Conservation (phyloP, 1,284 basidiomycete species). For the Stygiomarasmius scandens region DNA sequence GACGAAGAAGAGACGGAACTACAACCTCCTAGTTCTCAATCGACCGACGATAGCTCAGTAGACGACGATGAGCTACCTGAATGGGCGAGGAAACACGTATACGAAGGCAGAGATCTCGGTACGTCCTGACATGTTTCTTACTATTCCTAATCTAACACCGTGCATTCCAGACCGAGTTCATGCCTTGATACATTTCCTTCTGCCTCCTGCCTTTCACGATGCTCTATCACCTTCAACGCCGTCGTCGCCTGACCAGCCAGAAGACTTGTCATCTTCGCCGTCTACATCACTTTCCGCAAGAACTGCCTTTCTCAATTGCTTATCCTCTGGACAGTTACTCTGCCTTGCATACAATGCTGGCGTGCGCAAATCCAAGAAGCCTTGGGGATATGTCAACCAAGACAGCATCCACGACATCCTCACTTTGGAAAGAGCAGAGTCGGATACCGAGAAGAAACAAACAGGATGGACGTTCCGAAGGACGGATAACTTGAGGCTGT, state of each 20-base stretch:
- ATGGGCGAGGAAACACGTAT: slow-evolving; percentile 69
- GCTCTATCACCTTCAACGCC: slow-evolving; percentile 40
- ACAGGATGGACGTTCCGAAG: slow-evolving; percentile 81
- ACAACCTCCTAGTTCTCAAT: slow-evolving; percentile 14
- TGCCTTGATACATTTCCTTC: slow-evolving; percentile 57
- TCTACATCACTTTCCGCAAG: slow-evolving; percentile 21
- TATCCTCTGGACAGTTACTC: slow-evolving; percentile 79
- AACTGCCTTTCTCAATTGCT: slow-evolving; percentile 50
- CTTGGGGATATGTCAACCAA: slow-evolving; percentile 85
- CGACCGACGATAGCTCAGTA: slow-evolving; percentile 37
- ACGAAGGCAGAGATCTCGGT: slow-evolving; percentile 62
- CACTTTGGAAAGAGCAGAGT: slow-evolving; percentile 54
- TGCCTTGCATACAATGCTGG: slow-evolving; percentile 81
- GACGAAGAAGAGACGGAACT: slow-evolving; percentile 44
- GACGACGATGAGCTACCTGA: slow-evolving; percentile 71
- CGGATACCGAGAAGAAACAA: slow-evolving; percentile 42
- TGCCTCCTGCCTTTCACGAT: slow-evolving; percentile 50
- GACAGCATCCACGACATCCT: slow-evolving; percentile 81
- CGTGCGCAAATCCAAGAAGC: slow-evolving; percentile 76
- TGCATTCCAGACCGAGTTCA: slow-evolving; percentile 56
- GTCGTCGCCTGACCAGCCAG: not conserved
- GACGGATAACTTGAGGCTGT: slow-evolving; percentile 80
- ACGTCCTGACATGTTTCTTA: slow-evolving; percentile 26
- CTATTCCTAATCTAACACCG: slow-evolving; percentile 8
- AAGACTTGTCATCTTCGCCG: not conserved